phyloP scores from a whole-genome alignment of 768 basidiomycete genomes.

The Podaxis sp. region DNA sequence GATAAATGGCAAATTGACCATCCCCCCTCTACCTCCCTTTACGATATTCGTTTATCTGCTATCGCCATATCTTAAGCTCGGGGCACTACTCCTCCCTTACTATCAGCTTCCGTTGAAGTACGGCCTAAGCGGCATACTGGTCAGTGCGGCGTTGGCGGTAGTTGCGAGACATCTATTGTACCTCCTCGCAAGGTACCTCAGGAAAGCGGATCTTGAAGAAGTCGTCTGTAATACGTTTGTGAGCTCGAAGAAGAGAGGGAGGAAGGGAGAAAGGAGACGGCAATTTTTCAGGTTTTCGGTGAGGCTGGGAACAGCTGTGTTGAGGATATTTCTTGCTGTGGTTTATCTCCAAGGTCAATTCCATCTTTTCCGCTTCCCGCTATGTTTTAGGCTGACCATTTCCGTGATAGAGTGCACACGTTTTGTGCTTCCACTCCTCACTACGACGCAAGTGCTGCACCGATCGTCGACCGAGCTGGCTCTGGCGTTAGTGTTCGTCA shows the following conservation, averaged over 20 bases:
- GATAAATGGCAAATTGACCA: constrained; percentile 34
- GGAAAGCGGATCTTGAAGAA: constrained; percentile 65
- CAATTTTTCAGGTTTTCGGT: constrained; percentile 42
- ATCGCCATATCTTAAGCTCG: constrained; percentile 67
- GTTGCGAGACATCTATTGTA: constrained; percentile 74
- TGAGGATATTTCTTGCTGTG: constrained; percentile 53
- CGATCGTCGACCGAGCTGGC: constrained; percentile 36
- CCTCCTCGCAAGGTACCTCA: constrained; percentile 72
- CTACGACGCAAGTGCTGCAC: constrained; percentile 33
- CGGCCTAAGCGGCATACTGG: constrained; percentile 47
- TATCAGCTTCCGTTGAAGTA: constrained; percentile 47
- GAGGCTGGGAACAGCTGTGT: constrained; percentile 41
- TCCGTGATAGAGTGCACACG: constrained; percentile 50
- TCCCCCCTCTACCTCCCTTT: constrained; percentile 56
- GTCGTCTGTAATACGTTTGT: constrained; percentile 58
- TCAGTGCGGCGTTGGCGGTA: constrained; percentile 57
- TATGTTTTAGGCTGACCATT: not conserved
- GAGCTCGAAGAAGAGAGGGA: constrained; percentile 49
- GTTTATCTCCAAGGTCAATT: constrained; percentile 68
- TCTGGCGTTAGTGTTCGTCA: constrained; percentile 31
- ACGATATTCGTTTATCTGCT: constrained; percentile 70
- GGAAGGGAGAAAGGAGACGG: constrained; percentile 39
- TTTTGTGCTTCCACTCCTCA: constrained; percentile 48
- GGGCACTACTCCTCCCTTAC: constrained; percentile 62
- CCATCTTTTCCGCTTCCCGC: constrained; percentile 1